These are phyloP conservation scores for Ophiostoma populinum DNA, from an alignment of 2,329 filamentous ascomycete genomes.

Conservation along the genomic window DNA sequence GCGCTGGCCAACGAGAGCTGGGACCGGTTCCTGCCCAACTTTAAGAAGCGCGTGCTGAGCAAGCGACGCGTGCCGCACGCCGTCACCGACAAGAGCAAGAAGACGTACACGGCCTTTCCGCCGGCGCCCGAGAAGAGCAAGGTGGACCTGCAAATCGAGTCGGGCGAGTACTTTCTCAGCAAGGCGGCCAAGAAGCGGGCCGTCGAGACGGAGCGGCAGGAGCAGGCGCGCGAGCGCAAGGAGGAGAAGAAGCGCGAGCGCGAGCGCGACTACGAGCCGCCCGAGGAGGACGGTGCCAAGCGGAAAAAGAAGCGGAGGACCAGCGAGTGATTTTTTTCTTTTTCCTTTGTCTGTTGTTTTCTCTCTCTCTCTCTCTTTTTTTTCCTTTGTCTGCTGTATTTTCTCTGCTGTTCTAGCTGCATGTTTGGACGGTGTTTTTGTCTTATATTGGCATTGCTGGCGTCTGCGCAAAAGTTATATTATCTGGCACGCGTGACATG, in stretches of 20 bases:
- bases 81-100: slow-evolving; percentile 85
- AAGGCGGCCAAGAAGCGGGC: slow-evolving; percentile 84
- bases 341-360: neutral
- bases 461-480: slow-evolving; percentile 2
- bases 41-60: slow-evolving; percentile 82
- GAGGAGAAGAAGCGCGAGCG: slow-evolving; percentile 74
- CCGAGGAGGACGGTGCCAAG: slow-evolving; percentile 58
- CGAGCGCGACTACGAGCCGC: slow-evolving; percentile 72
- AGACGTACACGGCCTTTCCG: slow-evolving; percentile 92
- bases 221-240: slow-evolving; percentile 75
- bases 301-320: slow-evolving; percentile 24
- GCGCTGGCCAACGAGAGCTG: slow-evolving; percentile 76
- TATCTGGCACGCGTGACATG: too few relatives aligned
- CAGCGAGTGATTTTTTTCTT: neutral
- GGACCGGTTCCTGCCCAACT: slow-evolving; percentile 92
- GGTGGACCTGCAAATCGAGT: slow-evolving; percentile 94
- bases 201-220: slow-evolving; percentile 60
- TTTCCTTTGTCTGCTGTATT: neutral
- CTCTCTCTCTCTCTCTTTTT: neutral
- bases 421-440: neutral
- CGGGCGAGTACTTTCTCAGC: slow-evolving; percentile 86
- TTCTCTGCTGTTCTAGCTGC: neutral
- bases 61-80: slow-evolving; percentile 69
- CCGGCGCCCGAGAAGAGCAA: slow-evolving; percentile 97
- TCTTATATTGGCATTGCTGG: neutral